Percentiles rank a stretch among this genome's conserved stretches.
Conservation (phyloP, 2,329 filamentous ascomycete genomes). For the Xylariales sp. region DNA sequence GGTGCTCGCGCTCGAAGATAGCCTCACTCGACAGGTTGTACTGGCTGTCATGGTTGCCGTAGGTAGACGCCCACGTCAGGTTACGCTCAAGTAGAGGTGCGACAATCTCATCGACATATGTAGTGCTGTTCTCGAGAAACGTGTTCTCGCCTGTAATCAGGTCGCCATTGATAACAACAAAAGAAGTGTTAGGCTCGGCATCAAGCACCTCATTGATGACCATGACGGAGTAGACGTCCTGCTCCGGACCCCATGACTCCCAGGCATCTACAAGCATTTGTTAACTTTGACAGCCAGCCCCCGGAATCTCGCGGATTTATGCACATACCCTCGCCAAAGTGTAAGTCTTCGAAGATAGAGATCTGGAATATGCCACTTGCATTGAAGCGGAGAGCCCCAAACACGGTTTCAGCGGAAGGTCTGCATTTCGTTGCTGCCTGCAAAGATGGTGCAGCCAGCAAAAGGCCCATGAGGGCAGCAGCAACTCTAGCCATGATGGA, state of each 20-base stretch:
- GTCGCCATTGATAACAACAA: slow-evolving; percentile 69
- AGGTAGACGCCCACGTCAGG: slow-evolving; percentile 62
- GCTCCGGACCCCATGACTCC: slow-evolving; percentile 40
- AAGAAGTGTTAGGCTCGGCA: slow-evolving; percentile 47
- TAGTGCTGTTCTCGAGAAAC: slow-evolving; percentile 48
- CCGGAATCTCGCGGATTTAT: neutral
- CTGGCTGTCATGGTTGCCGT: slow-evolving; percentile 66
- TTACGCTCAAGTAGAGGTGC: slow-evolving; percentile 49
- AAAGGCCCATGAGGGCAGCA: too few relatives aligned
- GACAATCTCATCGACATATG: slow-evolving; percentile 57
- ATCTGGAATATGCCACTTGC: slow-evolving; percentile 45
- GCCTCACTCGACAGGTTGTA: slow-evolving; percentile 48
- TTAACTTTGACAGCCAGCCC: neutral
- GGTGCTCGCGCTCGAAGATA: slow-evolving; percentile 37
- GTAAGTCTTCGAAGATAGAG: slow-evolving; percentile 64
- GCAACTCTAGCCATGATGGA: too few relatives aligned
- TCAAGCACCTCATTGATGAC: slow-evolving; percentile 58
- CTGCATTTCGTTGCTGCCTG: too few relatives aligned
- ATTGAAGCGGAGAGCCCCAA: slow-evolving; percentile 33
- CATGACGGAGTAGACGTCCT: slow-evolving; percentile 51
- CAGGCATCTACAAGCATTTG: slow-evolving; percentile 32
- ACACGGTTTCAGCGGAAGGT: too few relatives aligned
- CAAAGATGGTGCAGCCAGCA: too few relatives aligned
- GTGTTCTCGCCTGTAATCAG: slow-evolving; percentile 66
- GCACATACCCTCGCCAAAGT: slow-evolving; percentile 62